These are phyloP conservation scores for Saturnispora saitoi DNA, from an alignment of 805 yeast species.

Conservation along the genomic window DNA sequence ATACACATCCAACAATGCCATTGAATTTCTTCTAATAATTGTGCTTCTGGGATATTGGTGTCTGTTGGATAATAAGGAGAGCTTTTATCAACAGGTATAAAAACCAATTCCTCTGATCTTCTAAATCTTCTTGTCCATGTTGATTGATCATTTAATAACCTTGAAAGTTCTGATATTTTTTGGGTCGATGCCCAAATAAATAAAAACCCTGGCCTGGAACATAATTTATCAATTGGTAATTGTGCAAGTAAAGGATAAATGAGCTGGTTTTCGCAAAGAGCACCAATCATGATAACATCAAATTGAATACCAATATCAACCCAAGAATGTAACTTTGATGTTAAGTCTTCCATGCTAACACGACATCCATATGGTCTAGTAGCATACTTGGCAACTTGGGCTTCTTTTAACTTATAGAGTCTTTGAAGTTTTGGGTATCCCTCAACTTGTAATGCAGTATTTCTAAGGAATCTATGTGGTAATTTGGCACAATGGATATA, in stretches of 20 bases:
- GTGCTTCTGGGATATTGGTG: constrained; percentile 35
- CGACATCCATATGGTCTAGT: constrained; percentile 60
- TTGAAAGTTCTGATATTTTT: constrained; percentile 55
- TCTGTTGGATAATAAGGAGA: constrained; percentile 61
- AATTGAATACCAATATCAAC: constrained; percentile 53
- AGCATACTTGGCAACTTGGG: constrained; percentile 46
- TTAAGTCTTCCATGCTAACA: constrained; percentile 43
- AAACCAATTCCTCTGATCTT: constrained; percentile 83
- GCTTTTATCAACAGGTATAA: constrained; percentile 57
- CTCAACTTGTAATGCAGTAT: constrained; percentile 55
- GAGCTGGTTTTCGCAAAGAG: constrained; percentile 66
- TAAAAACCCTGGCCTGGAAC: constrained; percentile 79
- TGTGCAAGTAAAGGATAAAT: constrained; percentile 51
- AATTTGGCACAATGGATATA: constrained; percentile 53
- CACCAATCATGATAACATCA: constrained; percentile 90
- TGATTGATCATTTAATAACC: constrained; percentile 31
- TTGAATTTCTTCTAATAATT: constrained; percentile 59
- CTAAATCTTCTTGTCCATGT: constrained; percentile 58
- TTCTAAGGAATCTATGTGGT: constrained; percentile 60
- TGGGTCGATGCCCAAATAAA: constrained; percentile 83
- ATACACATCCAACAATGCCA: constrained; percentile 99
- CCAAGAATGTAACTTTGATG: constrained; percentile 55
- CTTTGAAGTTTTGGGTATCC: constrained; percentile 82
- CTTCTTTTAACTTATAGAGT: constrained; percentile 55
- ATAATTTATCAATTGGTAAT: constrained; percentile 63